Evolutionary conservation across 2,329 filamentous ascomycete species (phyloP), one percentile per base, ranked within the genome.

Genomic region (Aspergillus fructus): DNA sequence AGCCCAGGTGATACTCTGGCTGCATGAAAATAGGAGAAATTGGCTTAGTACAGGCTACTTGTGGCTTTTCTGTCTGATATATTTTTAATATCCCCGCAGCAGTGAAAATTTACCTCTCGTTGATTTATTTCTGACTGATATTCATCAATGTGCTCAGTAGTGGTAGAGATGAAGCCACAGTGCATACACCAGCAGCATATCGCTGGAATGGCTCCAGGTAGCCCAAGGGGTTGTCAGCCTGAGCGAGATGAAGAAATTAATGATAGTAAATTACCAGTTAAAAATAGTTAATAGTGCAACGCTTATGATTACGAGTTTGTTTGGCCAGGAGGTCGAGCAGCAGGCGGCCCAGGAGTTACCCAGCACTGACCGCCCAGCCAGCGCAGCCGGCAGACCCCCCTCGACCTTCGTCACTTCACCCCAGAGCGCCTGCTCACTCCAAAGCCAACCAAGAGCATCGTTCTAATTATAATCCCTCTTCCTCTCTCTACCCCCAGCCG

Each of bases 71-170:
- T 71, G 69, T 64, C 34, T 67, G 61, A 73, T 73, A 72, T 71
- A 68, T 70, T 69, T 72, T 72, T 74, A 72, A 73, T 73, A 72
- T 71, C 69, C 71, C 69, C 62, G 63, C 71, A 73, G 65, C 66
- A 70, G 69, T 67, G 70, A 70, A 72, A 71, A 69, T 68, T 71
- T 68, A 68, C 66, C 69, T 61, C 68, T 71, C 68, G 66, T 72
- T 72, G 56, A 62, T 62, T 42, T 17, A 45, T 49, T 58, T 30
- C 27, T 59, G 52, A 17, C 34, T 19, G 34, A 11, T 48, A 42
- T 33, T 24, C 12, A 15, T 27, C 6, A 34, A 9, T 21, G 30
- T 30, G 9, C 27, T 30, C 27, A 8, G 9, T 30, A 12, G 21
- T n/a, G n/a, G 40, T 45, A 17, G 30, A 33, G 41, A 30, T 53